Evolutionary conservation across 306 rosid species (phyloP).

Genomic region (Glycine latifolia): DNA sequence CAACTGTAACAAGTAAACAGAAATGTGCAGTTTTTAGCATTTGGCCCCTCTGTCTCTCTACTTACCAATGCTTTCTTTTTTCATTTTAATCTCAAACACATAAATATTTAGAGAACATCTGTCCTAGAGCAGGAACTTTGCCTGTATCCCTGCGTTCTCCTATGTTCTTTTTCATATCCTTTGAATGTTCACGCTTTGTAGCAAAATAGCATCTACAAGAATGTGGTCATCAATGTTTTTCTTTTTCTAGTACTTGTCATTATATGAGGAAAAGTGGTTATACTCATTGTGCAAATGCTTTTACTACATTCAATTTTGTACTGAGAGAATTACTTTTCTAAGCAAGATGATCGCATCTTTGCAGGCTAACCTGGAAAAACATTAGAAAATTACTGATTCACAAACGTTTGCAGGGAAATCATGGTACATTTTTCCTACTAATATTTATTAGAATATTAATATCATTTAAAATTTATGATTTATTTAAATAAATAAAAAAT

Average conservation of each 20-base stretch:
- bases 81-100: too few relatives aligned
- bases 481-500: too few relatives aligned
- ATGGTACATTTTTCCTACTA: not conserved
- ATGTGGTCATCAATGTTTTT: not conserved
- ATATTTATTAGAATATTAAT: not conserved
- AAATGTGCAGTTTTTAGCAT: constrained; percentile 30
- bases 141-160: too few relatives aligned
- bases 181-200: not conserved
- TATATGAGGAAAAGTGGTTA: not conserved
- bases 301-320: not conserved
- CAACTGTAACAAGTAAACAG: constrained; percentile 60
- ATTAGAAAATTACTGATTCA: not conserved
- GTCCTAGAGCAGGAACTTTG: too few relatives aligned
- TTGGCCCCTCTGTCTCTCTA: not conserved
- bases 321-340: too few relatives aligned
- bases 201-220: not conserved
- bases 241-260: not conserved
- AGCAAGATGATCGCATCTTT: too few relatives aligned
- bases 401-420: not conserved
- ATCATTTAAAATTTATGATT: not conserved
- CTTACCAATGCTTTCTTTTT: too few relatives aligned
- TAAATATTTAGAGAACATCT: too few relatives aligned
- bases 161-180: not conserved
- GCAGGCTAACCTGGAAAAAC: not conserved
- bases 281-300: not conserved